Base-by-base conservation (phyloP, 441 rosid species). In the Erodium trifolium region DNA sequence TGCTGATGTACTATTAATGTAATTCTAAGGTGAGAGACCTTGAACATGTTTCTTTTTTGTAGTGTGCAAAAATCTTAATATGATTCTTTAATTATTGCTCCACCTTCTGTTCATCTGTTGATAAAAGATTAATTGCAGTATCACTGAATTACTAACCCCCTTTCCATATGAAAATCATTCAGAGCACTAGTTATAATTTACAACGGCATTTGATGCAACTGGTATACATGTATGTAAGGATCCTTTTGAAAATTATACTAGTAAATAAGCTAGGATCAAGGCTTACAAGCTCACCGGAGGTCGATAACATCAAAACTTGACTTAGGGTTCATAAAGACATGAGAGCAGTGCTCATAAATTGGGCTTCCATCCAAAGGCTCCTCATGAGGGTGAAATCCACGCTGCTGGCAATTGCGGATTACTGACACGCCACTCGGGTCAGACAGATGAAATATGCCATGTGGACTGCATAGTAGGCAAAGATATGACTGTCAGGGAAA, bases 371-470 rank as follows among this genome's bases (percentile, higher is more conserved):
- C 94, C 29, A 65, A 69, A 60, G 98, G 78, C 77, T 94, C 98
- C 77, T 94, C 96, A 19, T 92, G 99, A 16, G 98, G 98, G 76
- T 92, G 97, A 79, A 94, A 94, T n/a, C 99, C 99, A 31, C 97
- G 84, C 76, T 94, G 87, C 76, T 92, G 91, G 81, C 99, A 92
- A 70, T 87, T 87, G n/a, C 98, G 91, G 35, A 92, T 92, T 60
- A 86, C 87, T 2, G 93, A 85, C 55, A 92, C 96, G 0, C 99
- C 99, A 0, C 88, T 78, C 0, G 98, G 98, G 74, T 92, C 97
- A 0, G 98, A 92, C 65, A 92, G 84, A 78, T 94, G 98, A 78
- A 94, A 94, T 79, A 92, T 90, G 27, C 98, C 99, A 68, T 88
- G 92, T 5, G 93, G 91, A 31, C 93, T 84, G 86, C 79, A 31